Evolutionary conservation across 169 alveolate genomes (phyloP), one percentile per base, ranked within the genome.

Genomic region (Plasmodium cynomolgi): DNA sequence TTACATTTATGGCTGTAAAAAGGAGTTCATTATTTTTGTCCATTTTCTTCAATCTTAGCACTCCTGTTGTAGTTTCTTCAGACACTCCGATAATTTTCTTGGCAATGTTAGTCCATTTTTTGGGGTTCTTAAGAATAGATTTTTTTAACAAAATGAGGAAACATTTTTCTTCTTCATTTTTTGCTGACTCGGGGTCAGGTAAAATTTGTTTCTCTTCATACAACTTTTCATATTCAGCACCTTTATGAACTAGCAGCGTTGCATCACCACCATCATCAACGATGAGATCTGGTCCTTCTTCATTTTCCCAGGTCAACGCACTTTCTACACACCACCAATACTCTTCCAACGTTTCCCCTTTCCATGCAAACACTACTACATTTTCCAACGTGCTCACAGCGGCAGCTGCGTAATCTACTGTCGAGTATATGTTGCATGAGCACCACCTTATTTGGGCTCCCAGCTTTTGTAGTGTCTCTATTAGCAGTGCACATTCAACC

Each of bases 1-100:
- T 99, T 20, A 98, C 99, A 93, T 98, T 98, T 95, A 99, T 98
- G 74, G 99, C 99, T 39, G 99, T 98, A 98, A 98, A 97, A 77
- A 98, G 97, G 71, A 99, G 97, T 84, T 97, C 98, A 7, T 98
- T 97, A 77, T 95, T 96, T 47, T 96, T 96, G 8, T 98, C 98
- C 97, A 98, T 96, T 95, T 98, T 97, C 72, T 97, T 95, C 88
- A 99, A 97, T 85, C 99, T 98, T 93, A 98, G 98, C 71, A 99
- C 99, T 20, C 99, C 99, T 47, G 99, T 98, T 62, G 99, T 99
- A 75, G 99, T 99, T 96, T 99, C 99, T 96, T 99, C 99, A 73
- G 99, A 97, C 79, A 98, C 99, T 26, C 99, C 99, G 84, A 96
- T 96, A 83, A 98, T 95, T 79, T 95, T 93, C 82, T 96, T 97